Evolutionary conservation across 1,284 basidiomycete genomes (phyloP), one percentile per base, ranked within the genome.

Genomic region (Cryptococcus floricola): DNA sequence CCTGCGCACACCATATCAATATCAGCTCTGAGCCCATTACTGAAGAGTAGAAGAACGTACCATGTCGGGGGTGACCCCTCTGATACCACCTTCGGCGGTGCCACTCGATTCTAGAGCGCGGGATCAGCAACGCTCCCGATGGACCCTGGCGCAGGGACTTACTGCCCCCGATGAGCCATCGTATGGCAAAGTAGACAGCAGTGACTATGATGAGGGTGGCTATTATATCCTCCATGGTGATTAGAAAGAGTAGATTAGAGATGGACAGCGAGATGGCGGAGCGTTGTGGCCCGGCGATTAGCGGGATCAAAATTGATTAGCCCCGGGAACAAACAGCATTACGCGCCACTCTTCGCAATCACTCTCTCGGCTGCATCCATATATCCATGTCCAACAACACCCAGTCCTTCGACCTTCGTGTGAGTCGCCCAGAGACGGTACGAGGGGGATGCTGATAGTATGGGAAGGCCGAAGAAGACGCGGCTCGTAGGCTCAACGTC

Each of bases 391-490:
- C 19, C 41, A 42, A 5, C 41, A 23, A 42, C 7, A 16, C 16
- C 41, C 41, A n/a, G n/a, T 42, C 41, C n/a, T 58, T 69, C 51
- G 67, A 69, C 57, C 50, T 69, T 39, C 56, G 67, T 2, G 60
- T 60, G 39, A 45, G 58, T 54, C 9, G 6, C 31, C 31, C 7
- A 34, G 31, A 10, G 7, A 34, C 6, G 1, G 7, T 34, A 10
- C 31, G 4, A 34, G 31, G 31, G 4, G 6, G 31, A 6, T 34
- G 31, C 31, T 34, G 31, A 34, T 10, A 10, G 31, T 6, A 23
- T 10, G 4, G 31, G n/a, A 38, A 71, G 69, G 73, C 73, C 0
- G 71, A 73, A 44, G 73, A 73, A 52, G 73, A 75, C 49, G 69
- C 70, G 9, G 64, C 67, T 18, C 61, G 71, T 4, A 51, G 70